Base-by-base conservation (phyloP, 495 filamentous ascomycete genomes). In the Glonium stellatum region DNA sequence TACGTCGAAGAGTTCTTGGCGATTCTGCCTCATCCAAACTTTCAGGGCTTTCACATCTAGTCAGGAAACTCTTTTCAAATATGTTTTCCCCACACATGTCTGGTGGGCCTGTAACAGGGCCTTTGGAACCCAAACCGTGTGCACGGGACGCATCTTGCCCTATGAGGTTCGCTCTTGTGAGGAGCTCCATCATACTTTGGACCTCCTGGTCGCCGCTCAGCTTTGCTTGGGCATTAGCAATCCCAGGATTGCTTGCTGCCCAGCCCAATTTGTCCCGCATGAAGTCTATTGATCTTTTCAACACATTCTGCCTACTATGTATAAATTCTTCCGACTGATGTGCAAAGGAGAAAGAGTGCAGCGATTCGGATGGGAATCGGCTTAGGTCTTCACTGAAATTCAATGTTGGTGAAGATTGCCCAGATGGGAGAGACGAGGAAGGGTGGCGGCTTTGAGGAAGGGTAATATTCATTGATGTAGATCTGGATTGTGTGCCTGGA, bases 301-400 rank as follows among this genome's bases (percentile, higher is more conserved):
- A 70, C 19, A 96, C 86, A 74, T 90, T 97, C 69, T 97, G 95
- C 49, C 95, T 83, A 68, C 78, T 96, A 67, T 95, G 88, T 27
- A 97, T 80, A 47, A 87, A 78, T 66, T 97, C 92, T 68, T 96
- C 92, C 5, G 92, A 91, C 72, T 96, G 92, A 59, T 96, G 89
- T 3, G 95, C 90, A 71, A 99, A 99, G 34, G 95, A 97, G 75
- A 99, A 99, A 0, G 95, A 97, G 70, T 99, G 93, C 58, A 99
- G 74, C 0, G 93, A 99, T 72, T 99, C 93, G 66, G 88, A 88
- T 1, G 95, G 92, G 69, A 97, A 99, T 47, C 91, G 83, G 48
- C 84, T 83, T 34, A 99, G 82, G 67, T 97, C 93, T 79, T 97
- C 93, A 66, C 86, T 77, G 61, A 91, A 87, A 48, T 82, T 82